Conservation (phyloP, 2,329 filamentous ascomycete species). For the Torrubiella hemipterigena region DNA sequence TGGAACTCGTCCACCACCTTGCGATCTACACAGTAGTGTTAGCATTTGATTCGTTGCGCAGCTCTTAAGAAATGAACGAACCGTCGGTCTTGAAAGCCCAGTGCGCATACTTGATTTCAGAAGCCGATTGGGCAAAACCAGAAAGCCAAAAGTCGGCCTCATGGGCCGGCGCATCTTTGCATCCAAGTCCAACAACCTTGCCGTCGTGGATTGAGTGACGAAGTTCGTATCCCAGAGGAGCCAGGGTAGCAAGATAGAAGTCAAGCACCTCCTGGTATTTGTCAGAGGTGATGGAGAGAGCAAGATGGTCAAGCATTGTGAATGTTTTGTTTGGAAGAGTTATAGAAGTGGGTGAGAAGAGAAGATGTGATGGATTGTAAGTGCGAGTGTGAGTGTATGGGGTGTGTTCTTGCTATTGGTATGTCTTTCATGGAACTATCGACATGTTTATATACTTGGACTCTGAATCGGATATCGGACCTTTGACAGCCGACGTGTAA, state of each 20-base stretch:
- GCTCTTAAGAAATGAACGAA: not conserved
- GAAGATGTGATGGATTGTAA: too few species aligned
- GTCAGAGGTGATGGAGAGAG: constrained; percentile 5
- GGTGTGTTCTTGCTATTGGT: too few species aligned
- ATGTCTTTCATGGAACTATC: too few species aligned
- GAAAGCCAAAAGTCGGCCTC: constrained; percentile 6
- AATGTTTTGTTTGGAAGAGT: too few species aligned
- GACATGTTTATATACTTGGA: too few species aligned
- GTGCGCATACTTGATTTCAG: constrained; percentile 3
- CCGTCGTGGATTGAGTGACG: constrained; percentile 5
- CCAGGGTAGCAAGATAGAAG: constrained; percentile 5
- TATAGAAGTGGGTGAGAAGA: too few species aligned
- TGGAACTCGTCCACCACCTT: constrained; percentile 29
- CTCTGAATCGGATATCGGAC: too few species aligned
- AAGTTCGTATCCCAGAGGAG: constrained; percentile 5
- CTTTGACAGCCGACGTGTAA: too few species aligned
- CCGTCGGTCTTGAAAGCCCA: constrained; percentile 4
- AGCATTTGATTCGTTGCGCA: not conserved
- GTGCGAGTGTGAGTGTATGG: too few species aligned
- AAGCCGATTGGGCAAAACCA: constrained; percentile 1
- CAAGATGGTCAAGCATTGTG: constrained; percentile 6
- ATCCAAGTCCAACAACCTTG: constrained; percentile 3
- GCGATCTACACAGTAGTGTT: constrained; percentile 16
- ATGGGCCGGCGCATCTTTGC: constrained; percentile 1
- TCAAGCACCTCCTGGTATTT: constrained; percentile 4